A percentile compares a stretch with the other conserved stretches of the same genome.
Conservation (phyloP, 1,139 yeast genomes). For the Lodderomyces margitis region DNA sequence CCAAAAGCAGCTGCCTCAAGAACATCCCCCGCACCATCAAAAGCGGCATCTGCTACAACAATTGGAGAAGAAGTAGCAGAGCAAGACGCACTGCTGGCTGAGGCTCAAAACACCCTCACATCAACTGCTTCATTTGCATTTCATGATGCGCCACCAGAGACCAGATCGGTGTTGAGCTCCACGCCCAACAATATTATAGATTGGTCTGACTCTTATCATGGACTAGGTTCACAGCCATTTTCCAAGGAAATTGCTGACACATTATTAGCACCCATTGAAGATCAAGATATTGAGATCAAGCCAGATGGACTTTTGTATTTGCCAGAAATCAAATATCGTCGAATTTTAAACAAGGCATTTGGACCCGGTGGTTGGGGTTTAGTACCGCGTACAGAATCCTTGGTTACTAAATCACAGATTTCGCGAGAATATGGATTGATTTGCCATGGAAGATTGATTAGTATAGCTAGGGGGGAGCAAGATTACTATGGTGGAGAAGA, state of each 20-base stretch:
- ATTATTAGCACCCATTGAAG: conserved; percentile 57
- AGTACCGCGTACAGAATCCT: conserved; percentile 87
- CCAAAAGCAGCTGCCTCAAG: too few species aligned
- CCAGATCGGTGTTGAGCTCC: background rate
- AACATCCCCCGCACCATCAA: too few species aligned
- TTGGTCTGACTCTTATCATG: conserved; percentile 80
- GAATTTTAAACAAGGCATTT: conserved; percentile 83
- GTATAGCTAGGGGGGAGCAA: conserved; percentile 95
- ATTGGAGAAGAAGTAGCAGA: conserved; percentile 6
- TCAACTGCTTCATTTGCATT: conserved; percentile 10
- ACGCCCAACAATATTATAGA: conserved; percentile 25
- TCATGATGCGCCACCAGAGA: conserved; percentile 20
- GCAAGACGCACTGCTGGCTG: background rate
- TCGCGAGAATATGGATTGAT: conserved; percentile 89
- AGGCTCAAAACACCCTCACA: background rate
- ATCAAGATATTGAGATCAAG: conserved; percentile 82
- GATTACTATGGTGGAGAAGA: conserved; percentile 80
- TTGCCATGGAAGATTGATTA: conserved; percentile 83
- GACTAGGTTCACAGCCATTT: conserved; percentile 79
- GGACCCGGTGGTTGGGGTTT: conserved; percentile 99
- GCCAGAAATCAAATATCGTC: conserved; percentile 92
- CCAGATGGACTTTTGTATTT: conserved; percentile 91
- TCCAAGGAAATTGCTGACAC: conserved; percentile 56
- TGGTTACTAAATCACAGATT: conserved; percentile 58
- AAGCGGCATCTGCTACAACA: conserved; percentile 3